These are phyloP conservation scores for Ascochyta lentis DNA, from an alignment of 2,329 filamentous ascomycete species.

Conservation along the genomic window DNA sequence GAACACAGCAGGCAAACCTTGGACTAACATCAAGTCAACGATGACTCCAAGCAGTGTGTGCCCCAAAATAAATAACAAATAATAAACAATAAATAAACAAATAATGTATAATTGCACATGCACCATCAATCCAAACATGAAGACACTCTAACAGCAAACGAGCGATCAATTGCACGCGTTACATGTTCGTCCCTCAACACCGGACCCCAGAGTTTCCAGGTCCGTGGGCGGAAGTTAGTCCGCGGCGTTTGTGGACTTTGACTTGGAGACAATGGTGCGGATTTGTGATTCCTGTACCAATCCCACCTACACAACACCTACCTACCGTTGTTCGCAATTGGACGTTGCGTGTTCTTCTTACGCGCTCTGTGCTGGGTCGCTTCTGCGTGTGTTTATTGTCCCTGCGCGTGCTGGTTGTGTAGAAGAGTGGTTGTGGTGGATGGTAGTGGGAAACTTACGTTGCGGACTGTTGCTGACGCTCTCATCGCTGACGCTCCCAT, in stretches of 20 bases:
- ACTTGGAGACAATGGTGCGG: not conserved
- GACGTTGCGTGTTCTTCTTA: conserved; percentile 5
- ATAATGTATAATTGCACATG: too few relatives aligned
- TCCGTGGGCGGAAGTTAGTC: not conserved
- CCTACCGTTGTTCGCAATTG: not conserved
- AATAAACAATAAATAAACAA: too few relatives aligned
- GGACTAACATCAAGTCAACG: not conserved
- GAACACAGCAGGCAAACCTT: not conserved
- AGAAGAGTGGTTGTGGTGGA: too few relatives aligned
- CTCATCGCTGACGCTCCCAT: too few relatives aligned
- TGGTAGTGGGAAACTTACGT: too few relatives aligned
- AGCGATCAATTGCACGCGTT: not conserved
- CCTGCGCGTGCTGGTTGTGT: not conserved
- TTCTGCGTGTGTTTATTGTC: not conserved
- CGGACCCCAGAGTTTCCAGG: conserved; percentile 11
- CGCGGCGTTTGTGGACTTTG: conserved; percentile 2
- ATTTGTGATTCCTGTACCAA: not conserved
- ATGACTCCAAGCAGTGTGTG: too few relatives aligned
- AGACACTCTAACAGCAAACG: too few relatives aligned
- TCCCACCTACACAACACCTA: not conserved
- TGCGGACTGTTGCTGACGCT: too few relatives aligned
- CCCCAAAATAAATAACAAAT: too few relatives aligned
- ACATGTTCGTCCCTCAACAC: conserved; percentile 13
- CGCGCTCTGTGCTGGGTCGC: not conserved
- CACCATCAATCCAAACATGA: too few relatives aligned